A percentile compares a stretch with the other conserved stretches of the same genome.
phyloP scores from a whole-genome alignment of 495 filamentous ascomycete genomes.

The Platismatia glauca region DNA sequence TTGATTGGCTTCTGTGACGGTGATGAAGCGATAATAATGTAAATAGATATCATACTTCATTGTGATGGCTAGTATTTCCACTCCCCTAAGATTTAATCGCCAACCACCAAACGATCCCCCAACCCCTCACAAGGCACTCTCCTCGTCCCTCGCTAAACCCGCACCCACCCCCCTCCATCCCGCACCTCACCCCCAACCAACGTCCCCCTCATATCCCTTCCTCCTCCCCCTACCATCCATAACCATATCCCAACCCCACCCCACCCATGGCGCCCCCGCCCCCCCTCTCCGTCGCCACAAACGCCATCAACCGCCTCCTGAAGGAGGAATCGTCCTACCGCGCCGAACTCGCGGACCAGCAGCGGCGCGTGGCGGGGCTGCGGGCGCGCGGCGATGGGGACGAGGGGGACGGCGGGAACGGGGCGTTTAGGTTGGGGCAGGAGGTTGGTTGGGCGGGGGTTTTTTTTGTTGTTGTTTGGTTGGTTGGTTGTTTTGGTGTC shows the following conservation, averaged over 20 bases:
- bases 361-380: slow-evolving; percentile 60
- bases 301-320: slow-evolving; percentile 67
- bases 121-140: too few species aligned
- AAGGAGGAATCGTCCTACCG: slow-evolving; percentile 90
- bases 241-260: not conserved
- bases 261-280: slow-evolving; percentile 60
- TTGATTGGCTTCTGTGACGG: not conserved
- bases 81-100: not conserved
- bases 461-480: not conserved
- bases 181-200: not conserved
- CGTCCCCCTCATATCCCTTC: not conserved
- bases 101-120: not conserved
- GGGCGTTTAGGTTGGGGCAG: slow-evolving; percentile 65
- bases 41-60: not conserved
- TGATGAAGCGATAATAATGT: not conserved
- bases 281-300: slow-evolving; percentile 61
- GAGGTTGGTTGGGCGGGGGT: slow-evolving; percentile 48
- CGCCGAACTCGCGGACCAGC: slow-evolving; percentile 66
- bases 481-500: too few species aligned
- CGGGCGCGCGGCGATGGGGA: slow-evolving; percentile 26
- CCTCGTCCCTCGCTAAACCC: too few species aligned
- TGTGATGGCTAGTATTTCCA: not conserved
- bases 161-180: too few species aligned
- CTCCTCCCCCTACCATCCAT: not conserved
- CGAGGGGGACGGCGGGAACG: slow-evolving; percentile 51